Base-by-base conservation (phyloP, 139 green algal species). In the Chlamydomonas sp. region DNA sequence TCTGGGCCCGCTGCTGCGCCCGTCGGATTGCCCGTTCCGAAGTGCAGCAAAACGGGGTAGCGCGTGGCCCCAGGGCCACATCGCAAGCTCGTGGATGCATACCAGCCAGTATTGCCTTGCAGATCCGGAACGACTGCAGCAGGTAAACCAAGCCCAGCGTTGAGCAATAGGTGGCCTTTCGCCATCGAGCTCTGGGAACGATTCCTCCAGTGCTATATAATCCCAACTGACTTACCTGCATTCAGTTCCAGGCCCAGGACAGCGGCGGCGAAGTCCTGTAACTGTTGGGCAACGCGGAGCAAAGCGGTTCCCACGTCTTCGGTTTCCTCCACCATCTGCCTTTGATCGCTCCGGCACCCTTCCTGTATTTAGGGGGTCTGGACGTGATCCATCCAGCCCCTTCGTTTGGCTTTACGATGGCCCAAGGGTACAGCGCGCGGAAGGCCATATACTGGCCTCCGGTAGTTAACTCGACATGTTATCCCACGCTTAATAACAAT, bases 221-320 rank as follows among this genome's bases (percentile, higher is more conserved):
- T 73, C 17, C 12, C 7, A 0, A 5, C n/a, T 31, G 16, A 5
- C 78, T 4, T 17, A n/a, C 17, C 31, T 69, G 60, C n/a, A 69
- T 86, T 69, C 2, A 86, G 81, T 69, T 86, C 64, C 14, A 86
- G 81, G 5, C 69, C 81, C 67, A 86, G 81, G 20, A 79, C 17
- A 2, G 67, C 49, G 8, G 80, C 79, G 18, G 79, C 80, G 18
- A 78, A 85, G 5, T 14, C 12, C 80, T 85, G 67, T 1, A 85
- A 68, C 66, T 85, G 80, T 4, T 15, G 58, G 16, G 80, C 67
- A 5, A n/a, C 67, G 5, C 68, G 80, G 3, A 85, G 80, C 58
- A 86, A 49, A 49, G 31, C 31, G 31, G 31, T 49, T 49, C 31
- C 31, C 31, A 49, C 31, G 31, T 49, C 31, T 49, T 49, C 31